Conservation (phyloP, 345 rosid species). For the Eucalyptus cloeziana region DNA sequence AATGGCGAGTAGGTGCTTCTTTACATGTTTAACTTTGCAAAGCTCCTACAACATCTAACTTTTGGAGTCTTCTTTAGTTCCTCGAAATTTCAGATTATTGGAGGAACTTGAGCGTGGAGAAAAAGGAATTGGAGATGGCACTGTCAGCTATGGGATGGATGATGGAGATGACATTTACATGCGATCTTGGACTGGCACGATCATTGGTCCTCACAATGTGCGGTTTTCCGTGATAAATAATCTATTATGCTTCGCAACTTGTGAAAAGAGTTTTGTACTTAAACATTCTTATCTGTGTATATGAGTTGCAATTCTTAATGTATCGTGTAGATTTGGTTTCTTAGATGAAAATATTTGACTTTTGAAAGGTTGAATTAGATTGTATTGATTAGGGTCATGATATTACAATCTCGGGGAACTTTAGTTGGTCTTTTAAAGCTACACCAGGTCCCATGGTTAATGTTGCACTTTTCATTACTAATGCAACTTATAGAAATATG, state of each 20-base stretch:
- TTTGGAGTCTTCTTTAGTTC: neutral
- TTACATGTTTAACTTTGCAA: neutral
- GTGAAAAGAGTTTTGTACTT: neutral
- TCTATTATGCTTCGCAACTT: neutral
- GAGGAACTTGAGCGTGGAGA: conserved; percentile 4
- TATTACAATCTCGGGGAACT: neutral
- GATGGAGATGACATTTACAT: neutral
- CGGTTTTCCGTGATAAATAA: neutral
- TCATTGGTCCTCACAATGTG: conserved; percentile 3
- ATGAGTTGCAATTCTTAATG: neutral
- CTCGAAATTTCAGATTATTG: neutral
- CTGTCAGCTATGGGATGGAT: neutral
- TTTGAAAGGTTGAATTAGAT: neutral
- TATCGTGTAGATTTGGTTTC: neutral
- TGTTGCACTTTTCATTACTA: neutral
- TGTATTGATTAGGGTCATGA: neutral
- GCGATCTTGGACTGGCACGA: conserved; percentile 1
- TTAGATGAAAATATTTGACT: neutral
- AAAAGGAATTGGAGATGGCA: conserved; percentile 1
- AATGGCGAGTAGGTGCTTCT: neutral
- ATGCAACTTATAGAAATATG: neutral
- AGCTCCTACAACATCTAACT: neutral
- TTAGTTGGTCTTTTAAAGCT: neutral
- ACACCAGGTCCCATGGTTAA: neutral
- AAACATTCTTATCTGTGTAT: neutral